Evolutionary conservation across 208 protist genomes (phyloP).

Genomic region (Leptomonas seymouri): DNA sequence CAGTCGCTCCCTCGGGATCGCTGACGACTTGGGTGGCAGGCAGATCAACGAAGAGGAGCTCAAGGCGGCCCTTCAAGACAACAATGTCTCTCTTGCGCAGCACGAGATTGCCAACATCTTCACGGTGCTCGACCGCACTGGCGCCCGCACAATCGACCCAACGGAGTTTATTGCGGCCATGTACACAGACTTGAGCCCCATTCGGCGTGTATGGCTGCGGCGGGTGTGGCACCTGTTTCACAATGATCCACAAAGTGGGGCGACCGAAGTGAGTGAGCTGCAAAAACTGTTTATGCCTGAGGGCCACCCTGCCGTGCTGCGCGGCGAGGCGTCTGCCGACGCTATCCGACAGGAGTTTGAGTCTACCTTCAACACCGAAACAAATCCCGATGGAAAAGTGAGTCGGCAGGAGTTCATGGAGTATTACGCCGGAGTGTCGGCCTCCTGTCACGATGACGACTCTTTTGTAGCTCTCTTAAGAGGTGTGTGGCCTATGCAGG

Average conservation of each 20-base stretch:
- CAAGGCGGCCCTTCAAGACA: slow-evolving; percentile 36
- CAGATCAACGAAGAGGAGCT: slow-evolving; percentile 47
- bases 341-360: slow-evolving; percentile 63
- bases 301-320: slow-evolving; percentile 67
- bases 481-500: slow-evolving; percentile 62
- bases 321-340: slow-evolving; percentile 31
- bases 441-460: slow-evolving; percentile 53
- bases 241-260: slow-evolving; percentile 41
- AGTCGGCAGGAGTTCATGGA: slow-evolving; percentile 84
- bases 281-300: slow-evolving; percentile 45
- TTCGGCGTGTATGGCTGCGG: slow-evolving; percentile 62
- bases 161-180: slow-evolving; percentile 75
- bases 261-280: slow-evolving; percentile 47
- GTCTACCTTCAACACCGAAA: slow-evolving; percentile 70
- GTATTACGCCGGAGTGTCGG: slow-evolving; percentile 79
- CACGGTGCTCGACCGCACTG: slow-evolving; percentile 61
- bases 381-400: slow-evolving; percentile 80
- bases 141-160: slow-evolving; percentile 58
- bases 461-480: slow-evolving; percentile 60
- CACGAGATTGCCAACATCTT: slow-evolving; percentile 67
- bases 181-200: slow-evolving; percentile 45
- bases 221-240: slow-evolving; percentile 64
- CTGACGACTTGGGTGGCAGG: slow-evolving; percentile 59
- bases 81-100: slow-evolving; percentile 48
- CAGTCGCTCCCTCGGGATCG: slow-evolving; percentile 69